Percentiles rank a stretch among this genome's conserved stretches.
These are phyloP conservation scores for Xerocomellus dryophilus DNA, from an alignment of 768 basidiomycete genomes.

Conservation along the genomic window DNA sequence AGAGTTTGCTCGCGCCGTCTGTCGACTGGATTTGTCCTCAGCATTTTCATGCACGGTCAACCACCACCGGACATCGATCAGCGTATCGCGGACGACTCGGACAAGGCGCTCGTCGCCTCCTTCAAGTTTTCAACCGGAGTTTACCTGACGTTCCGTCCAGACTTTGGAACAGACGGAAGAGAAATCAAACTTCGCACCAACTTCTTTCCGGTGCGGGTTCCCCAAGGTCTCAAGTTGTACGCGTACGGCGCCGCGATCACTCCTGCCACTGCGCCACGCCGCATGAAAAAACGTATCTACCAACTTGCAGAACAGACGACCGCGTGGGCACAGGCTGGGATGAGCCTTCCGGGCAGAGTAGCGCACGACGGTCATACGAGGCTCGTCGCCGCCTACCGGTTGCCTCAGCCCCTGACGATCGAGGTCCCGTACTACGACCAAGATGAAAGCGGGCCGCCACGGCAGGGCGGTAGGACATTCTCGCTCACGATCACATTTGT, in stretches of 20 bases:
- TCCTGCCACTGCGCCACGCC: not conserved
- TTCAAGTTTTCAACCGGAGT: not conserved
- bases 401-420: not conserved
- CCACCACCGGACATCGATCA: not conserved
- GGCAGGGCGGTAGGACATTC: not conserved
- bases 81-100: not conserved
- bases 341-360: not conserved
- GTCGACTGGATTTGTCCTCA: too few relatives aligned
- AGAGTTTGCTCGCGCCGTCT: too few relatives aligned
- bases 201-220: not conserved
- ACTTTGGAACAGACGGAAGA: not conserved
- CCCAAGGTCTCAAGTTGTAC: not conserved
- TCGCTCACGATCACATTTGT: not conserved
- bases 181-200: conserved; percentile 1
- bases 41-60: not conserved
- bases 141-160: not conserved
- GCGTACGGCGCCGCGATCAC: not conserved
- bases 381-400: not conserved
- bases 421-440: not conserved
- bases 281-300: not conserved
- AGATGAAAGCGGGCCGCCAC: not conserved
- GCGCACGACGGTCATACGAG: not conserved
- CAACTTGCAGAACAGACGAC: not conserved
- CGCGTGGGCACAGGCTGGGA: not conserved
- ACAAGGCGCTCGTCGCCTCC: not conserved